Evolutionary conservation across 768 basidiomycete species (phyloP).

Genomic region (Chiua virens): DNA sequence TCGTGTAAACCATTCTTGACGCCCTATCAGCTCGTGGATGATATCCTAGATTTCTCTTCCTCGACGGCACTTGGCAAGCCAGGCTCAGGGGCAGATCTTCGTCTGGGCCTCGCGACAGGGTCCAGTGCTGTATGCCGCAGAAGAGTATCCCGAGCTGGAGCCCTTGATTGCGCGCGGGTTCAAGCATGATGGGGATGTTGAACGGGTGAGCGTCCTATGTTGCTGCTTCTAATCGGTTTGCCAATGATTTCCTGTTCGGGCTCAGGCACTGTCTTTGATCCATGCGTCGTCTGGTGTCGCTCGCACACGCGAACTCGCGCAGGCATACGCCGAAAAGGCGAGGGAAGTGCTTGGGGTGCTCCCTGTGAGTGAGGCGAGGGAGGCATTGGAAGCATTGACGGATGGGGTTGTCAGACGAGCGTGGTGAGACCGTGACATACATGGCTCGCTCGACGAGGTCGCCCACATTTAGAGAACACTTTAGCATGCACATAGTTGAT

Average conservation of each 20-base stretch:
- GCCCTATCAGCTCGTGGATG: slow-evolving; percentile 79
- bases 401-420: slow-evolving; percentile 64
- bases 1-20: not conserved
- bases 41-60: slow-evolving; percentile 90
- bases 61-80: slow-evolving; percentile 86
- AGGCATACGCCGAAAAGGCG: slow-evolving; percentile 73
- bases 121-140: slow-evolving; percentile 83
- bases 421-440: slow-evolving; percentile 33
- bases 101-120: slow-evolving; percentile 84
- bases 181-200: slow-evolving; percentile 72
- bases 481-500: not conserved
- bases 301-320: slow-evolving; percentile 76
- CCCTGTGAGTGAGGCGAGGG: slow-evolving; percentile 79
- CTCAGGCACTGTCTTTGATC: slow-evolving; percentile 60
- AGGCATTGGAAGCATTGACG: slow-evolving; percentile 71
- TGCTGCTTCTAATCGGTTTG: not conserved
- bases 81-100: slow-evolving; percentile 73
- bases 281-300: slow-evolving; percentile 70
- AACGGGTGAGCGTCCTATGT: slow-evolving; percentile 50
- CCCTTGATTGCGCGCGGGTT: slow-evolving; percentile 82
- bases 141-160: slow-evolving; percentile 75
- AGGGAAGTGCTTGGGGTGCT: slow-evolving; percentile 63
- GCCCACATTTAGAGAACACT: not conserved
- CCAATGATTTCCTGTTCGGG: not conserved
- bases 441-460: not conserved